Evolutionary conservation across 2,329 filamentous ascomycete species (phyloP).

Genomic region (Colletotrichum tropicale): DNA sequence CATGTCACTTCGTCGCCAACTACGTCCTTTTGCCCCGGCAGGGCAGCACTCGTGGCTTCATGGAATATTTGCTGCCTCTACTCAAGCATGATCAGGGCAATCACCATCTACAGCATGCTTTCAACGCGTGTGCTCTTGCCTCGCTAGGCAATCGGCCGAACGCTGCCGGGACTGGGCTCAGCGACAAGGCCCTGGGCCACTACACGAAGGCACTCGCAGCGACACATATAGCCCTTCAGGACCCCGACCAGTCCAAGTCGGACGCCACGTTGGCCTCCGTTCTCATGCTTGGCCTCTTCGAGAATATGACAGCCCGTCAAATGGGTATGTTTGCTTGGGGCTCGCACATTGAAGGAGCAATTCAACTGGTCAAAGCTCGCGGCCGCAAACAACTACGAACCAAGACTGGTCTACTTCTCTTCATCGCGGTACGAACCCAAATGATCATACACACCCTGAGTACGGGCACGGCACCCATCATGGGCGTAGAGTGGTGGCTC

Average conservation of each 20-base stretch:
- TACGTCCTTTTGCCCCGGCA: slow-evolving; percentile 60
- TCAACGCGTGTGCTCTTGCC: slow-evolving; percentile 64
- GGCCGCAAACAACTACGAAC: slow-evolving; percentile 60
- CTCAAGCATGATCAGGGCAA: slow-evolving; percentile 48
- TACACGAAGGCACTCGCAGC: slow-evolving; percentile 60
- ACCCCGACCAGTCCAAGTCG: slow-evolving; percentile 52
- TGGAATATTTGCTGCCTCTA: slow-evolving; percentile 64
- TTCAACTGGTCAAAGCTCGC: slow-evolving; percentile 62
- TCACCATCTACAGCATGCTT: slow-evolving; percentile 58
- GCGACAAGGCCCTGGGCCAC: slow-evolving; percentile 49
- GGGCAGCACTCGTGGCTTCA: slow-evolving; percentile 57
- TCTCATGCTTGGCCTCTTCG: slow-evolving; percentile 64
- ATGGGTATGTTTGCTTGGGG: slow-evolving; percentile 54
- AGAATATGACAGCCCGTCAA: slow-evolving; percentile 41
- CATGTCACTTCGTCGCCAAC: slow-evolving; percentile 65
- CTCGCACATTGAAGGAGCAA: slow-evolving; percentile 68
- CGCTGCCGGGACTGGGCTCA: slow-evolving; percentile 34
- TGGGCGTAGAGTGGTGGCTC: slow-evolving; percentile 66
- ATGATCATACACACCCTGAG: slow-evolving; percentile 65
- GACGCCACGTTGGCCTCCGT: slow-evolving; percentile 66
- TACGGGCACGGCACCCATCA: slow-evolving; percentile 53
- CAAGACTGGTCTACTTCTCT: slow-evolving; percentile 58
- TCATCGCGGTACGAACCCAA: slow-evolving; percentile 64
- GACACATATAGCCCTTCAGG: slow-evolving; percentile 57
- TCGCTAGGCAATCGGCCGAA: slow-evolving; percentile 58